Base-by-base conservation (phyloP, 805 yeast genomes). In the Wickerhamomyces mucosus region DNA sequence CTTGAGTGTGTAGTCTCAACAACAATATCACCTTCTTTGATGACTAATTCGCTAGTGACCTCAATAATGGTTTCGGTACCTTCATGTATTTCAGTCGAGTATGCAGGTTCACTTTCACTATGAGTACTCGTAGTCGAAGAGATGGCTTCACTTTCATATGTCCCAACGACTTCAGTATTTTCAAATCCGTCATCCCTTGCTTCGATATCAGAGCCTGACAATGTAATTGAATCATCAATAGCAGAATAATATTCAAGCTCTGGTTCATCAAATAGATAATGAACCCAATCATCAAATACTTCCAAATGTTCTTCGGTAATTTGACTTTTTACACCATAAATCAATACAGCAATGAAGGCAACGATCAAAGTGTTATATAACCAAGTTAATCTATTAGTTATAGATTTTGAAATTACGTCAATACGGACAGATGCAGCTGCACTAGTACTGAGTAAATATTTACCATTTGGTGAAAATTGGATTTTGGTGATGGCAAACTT, bases 351-450 rank as follows among this genome's bases (percentile, higher is more conserved):
- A 5, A 38, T 5, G 2, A 46, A 2, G 2, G 38, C n/a, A 22
- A 38, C 26, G 19, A 29, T 9, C 2, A 41, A 21, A 7, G 43
- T 20, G 23, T 34, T 35, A 17, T 37, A 32, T 14, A 40, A 33
- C 9, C 18, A 13, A 3, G 34, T 38, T 27, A 40, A 36, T 15
- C 31, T 39, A 18, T 19, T 28, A 18, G 28, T 38, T 20, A 63
- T 63, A 15, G 64, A 65, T 16, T 54, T 57, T 4, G 92, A 88
- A 15, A 84, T 52, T 35, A 61, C 63, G 35, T 77, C 56, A 7
- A 84, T 73, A 42, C 68, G 73, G 18, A 85, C 69, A 1, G 84
- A 67, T 38, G 79, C 77, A 3, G 92, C 82, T 2, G 88, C 94
- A 21, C 89, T 78, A 0, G 75, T 78, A 15, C 84, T 69, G 3